phyloP scores from a whole-genome alignment of 1,139 yeast genomes.

The Entelexis sorbosivorans region DNA sequence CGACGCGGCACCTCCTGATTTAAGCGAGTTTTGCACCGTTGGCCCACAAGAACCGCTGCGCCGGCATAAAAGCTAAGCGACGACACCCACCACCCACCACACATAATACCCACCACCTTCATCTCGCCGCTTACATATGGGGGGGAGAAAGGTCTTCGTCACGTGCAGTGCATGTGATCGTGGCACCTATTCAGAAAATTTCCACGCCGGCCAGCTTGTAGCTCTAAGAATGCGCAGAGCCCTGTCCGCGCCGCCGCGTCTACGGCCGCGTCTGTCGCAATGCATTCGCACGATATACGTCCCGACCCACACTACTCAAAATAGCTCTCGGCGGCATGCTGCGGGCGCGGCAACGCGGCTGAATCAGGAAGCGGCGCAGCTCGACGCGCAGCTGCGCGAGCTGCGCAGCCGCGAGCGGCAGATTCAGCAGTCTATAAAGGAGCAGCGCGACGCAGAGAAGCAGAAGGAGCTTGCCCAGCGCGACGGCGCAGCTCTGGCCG shows the following conservation, averaged over 20 bases:
- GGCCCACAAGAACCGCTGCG: too few species aligned
- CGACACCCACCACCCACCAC: too few species aligned
- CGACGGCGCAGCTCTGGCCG: slow-evolving; percentile 7
- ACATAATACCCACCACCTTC: too few species aligned
- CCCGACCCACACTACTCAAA: background rate
- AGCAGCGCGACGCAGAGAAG: slow-evolving; percentile 9
- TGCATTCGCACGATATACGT: background rate
- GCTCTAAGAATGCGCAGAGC: background rate
- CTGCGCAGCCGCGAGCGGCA: slow-evolving; percentile 12
- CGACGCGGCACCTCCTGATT: too few species aligned
- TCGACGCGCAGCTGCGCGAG: slow-evolving; percentile 17
- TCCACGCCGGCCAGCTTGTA: background rate
- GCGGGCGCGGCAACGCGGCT: background rate
- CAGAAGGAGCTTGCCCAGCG: slow-evolving; percentile 3
- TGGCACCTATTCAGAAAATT: background rate
- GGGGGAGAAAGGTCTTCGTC: too few species aligned
- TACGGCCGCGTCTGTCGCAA: background rate
- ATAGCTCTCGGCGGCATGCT: background rate
- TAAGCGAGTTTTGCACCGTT: too few species aligned
- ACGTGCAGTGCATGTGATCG: background rate
- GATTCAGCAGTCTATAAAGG: slow-evolving; percentile 4
- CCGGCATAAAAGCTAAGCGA: too few species aligned
- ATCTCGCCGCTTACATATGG: too few species aligned
- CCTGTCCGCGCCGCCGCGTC: background rate
- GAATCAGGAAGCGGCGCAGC: slow-evolving; percentile 8